These are phyloP conservation scores for Quercus phellos DNA, from an alignment of 331 rosid species.

Conservation along the genomic window DNA sequence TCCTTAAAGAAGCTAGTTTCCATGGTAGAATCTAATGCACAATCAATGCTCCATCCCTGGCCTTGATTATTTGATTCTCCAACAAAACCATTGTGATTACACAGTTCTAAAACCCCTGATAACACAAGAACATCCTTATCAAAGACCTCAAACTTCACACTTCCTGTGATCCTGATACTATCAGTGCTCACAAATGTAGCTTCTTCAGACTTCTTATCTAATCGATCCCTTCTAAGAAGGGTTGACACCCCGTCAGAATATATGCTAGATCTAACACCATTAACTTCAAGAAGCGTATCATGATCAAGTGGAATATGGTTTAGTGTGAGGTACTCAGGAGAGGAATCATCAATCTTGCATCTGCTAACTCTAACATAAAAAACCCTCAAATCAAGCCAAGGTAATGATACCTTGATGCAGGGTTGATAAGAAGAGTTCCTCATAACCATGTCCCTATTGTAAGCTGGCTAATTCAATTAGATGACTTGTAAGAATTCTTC, in stretches of 20 bases:
- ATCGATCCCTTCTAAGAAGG: constrained; percentile 62
- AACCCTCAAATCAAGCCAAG: constrained; percentile 76
- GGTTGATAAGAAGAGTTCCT: constrained; percentile 44
- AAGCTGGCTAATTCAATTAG: constrained; percentile 43
- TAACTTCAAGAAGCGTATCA: constrained; percentile 66
- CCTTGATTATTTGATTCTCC: constrained; percentile 34
- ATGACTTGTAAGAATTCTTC: constrained; percentile 44
- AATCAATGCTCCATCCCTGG: constrained; percentile 61
- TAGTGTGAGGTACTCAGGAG: constrained; percentile 61
- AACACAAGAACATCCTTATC: constrained; percentile 55
- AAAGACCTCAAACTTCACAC: constrained; percentile 71
- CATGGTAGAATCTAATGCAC: constrained; percentile 45
- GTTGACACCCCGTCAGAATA: constrained; percentile 54
- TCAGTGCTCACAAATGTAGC: constrained; percentile 82
- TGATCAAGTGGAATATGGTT: constrained; percentile 63
- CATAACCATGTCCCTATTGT: constrained; percentile 44
- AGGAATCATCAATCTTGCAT: constrained; percentile 59
- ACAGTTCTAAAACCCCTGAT: constrained; percentile 57
- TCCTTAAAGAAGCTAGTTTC: constrained; percentile 49
- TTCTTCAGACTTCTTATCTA: constrained; percentile 75
- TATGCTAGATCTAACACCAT: constrained; percentile 65
- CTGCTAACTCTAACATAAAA: constrained; percentile 69
- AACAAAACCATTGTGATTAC: constrained; percentile 32
- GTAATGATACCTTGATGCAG: constrained; percentile 43
- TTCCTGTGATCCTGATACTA: constrained; percentile 62